These are phyloP conservation scores for Aureoboletus auriporus DNA, from an alignment of 768 basidiomycete genomes.

Conservation along the genomic window DNA sequence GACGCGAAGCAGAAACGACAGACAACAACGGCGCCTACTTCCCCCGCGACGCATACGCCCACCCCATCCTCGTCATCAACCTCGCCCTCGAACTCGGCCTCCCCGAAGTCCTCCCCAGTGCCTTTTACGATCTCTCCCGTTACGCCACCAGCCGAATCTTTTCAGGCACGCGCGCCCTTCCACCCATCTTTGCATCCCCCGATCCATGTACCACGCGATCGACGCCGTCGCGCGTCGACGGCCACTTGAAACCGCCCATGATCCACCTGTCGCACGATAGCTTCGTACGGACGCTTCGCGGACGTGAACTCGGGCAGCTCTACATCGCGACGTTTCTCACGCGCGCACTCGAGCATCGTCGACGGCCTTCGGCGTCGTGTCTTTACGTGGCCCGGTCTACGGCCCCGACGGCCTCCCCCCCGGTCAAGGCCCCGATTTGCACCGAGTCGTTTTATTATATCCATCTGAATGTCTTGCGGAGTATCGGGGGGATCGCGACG, in stretches of 20 bases:
- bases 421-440: constrained; percentile 36
- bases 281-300: constrained; percentile 47
- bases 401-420: background rate
- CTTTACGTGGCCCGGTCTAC: constrained; percentile 31
- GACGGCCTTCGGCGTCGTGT: constrained; percentile 47
- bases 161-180: constrained; percentile 41
- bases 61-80: constrained; percentile 68
- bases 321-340: constrained; percentile 61
- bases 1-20: constrained; percentile 53
- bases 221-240: background rate
- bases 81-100: constrained; percentile 64
- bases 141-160: constrained; percentile 71
- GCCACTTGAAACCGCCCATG: constrained; percentile 4
- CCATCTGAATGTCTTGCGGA: constrained; percentile 66
- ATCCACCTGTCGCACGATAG: constrained; percentile 36
- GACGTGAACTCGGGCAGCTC: constrained; percentile 62
- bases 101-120: constrained; percentile 56
- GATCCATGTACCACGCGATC: constrained; percentile 13
- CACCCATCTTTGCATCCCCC: constrained; percentile 26
- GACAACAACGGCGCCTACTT: constrained; percentile 49
- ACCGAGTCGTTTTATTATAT: constrained; percentile 73
- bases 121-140: constrained; percentile 70
- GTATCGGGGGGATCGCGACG: constrained; percentile 65
- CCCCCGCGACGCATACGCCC: constrained; percentile 56
- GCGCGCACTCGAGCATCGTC: constrained; percentile 44